A percentile compares a stretch with the other conserved stretches of the same genome.
These are phyloP conservation scores for Bipolaris bicolor DNA, from an alignment of 2,329 filamentous ascomycete species.

Conservation along the genomic window DNA sequence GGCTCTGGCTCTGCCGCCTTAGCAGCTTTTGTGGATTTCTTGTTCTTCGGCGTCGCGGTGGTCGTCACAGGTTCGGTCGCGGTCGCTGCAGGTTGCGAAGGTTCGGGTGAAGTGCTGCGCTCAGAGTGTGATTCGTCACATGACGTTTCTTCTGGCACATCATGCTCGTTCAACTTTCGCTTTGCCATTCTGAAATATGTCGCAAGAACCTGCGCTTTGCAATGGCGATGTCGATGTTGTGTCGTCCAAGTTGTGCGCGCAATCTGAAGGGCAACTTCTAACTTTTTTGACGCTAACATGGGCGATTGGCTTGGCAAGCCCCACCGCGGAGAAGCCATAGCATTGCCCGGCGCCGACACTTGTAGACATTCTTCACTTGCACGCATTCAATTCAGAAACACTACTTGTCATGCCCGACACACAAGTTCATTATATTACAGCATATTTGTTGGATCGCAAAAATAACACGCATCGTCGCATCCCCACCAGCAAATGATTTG, in stretches of 20 bases:
- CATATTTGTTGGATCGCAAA: not conserved
- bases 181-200: constrained; percentile 39
- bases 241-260: constrained; percentile 9
- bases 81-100: not conserved
- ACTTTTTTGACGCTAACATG: constrained; percentile 31
- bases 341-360: not conserved
- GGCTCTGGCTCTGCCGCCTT: constrained; percentile 1
- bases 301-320: constrained; percentile 8
- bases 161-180: constrained; percentile 58
- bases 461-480: not conserved
- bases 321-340: constrained; percentile 19
- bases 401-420: not conserved
- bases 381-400: not conserved
- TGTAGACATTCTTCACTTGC: not conserved
- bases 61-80: not conserved
- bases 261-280: constrained; percentile 15
- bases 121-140: constrained; percentile 31
- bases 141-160: constrained; percentile 50
- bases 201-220: not conserved
- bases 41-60: constrained; percentile 3
- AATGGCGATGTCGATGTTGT: not conserved
- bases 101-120: constrained; percentile 16
- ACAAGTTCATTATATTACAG: not conserved
- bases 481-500: not conserved
- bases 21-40: constrained; percentile 7